Conservation (phyloP, 371 early-diverging fungal genomes). For the Lichtheimia ornata region DNA sequence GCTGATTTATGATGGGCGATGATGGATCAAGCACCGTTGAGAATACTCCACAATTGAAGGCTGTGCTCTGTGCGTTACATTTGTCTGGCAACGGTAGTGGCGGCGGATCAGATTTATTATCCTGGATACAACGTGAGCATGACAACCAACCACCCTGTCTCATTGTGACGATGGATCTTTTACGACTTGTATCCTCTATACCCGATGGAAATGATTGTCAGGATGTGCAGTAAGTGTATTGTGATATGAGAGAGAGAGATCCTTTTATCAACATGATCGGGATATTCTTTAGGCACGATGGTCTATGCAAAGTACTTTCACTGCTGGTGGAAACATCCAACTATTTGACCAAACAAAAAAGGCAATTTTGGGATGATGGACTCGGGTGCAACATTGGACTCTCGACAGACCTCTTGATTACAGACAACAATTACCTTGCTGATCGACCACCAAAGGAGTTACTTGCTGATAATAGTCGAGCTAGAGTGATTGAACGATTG, state of each 20-base stretch:
- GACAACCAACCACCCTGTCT: slow-evolving; percentile 32
- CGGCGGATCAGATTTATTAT: slow-evolving; percentile 4
- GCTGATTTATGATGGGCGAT: too few relatives aligned
- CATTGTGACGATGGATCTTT: slow-evolving; percentile 27
- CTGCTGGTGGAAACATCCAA: slow-evolving; percentile 13
- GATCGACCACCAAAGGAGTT: not conserved
- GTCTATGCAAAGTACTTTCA: slow-evolving; percentile 6
- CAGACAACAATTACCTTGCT: slow-evolving; percentile 3
- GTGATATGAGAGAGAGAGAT: not conserved
- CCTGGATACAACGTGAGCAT: slow-evolving; percentile 30
- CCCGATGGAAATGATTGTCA: not conserved
- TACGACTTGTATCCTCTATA: not conserved
- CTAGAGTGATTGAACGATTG: not conserved
- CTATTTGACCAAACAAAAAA: slow-evolving; percentile 12
- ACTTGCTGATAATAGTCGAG: not conserved
- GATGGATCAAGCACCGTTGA: slow-evolving; percentile 7
- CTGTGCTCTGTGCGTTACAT: slow-evolving; percentile 12
- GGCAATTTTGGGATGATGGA: slow-evolving; percentile 13
- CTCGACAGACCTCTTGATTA: slow-evolving; percentile 16
- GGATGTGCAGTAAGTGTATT: not conserved
- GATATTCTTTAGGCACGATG: slow-evolving; percentile 3
- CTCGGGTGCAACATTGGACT: slow-evolving; percentile 15
- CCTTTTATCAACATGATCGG: not conserved
- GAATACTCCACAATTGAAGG: slow-evolving; percentile 11
- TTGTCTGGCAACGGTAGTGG: not conserved